Evolutionary conservation across 1,139 yeast genomes (phyloP).

Genomic region (Taphrina populina): DNA sequence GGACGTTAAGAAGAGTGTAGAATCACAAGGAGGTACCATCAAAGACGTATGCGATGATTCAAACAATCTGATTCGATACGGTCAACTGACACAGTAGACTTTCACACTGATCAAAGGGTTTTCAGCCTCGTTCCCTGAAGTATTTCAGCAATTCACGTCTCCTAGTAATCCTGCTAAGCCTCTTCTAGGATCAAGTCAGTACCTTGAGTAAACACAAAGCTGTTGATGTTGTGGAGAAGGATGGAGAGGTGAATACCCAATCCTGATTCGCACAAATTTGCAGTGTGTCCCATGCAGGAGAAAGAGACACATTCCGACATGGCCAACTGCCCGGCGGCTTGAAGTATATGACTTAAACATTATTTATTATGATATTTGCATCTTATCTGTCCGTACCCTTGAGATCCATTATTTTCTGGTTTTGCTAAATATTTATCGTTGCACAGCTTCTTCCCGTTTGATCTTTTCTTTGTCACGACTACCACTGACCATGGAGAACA

Average conservation of each 20-base stretch:
- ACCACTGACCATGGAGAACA: conserved; percentile 31
- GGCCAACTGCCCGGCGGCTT: too few relatives aligned
- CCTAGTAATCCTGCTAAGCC: background rate
- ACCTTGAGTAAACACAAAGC: conserved; percentile 29
- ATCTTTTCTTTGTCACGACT: conserved; percentile 19
- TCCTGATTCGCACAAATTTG: too few relatives aligned
- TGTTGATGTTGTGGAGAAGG: conserved; percentile 28
- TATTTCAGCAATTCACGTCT: background rate
- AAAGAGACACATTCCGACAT: background rate
- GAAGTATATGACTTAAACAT: too few relatives aligned
- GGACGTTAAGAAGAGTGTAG: conserved; percentile 25
- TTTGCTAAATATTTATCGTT: background rate
- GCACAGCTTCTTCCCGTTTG: background rate
- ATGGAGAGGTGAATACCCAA: conserved; percentile 28
- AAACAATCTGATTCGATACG: too few relatives aligned
- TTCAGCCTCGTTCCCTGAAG: conserved; percentile 24
- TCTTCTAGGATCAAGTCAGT: conserved; percentile 17
- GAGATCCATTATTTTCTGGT: background rate
- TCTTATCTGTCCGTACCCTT: background rate
- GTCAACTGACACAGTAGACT: background rate
- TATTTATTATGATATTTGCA: background rate
- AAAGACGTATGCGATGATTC: conserved; percentile 26
- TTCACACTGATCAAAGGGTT: conserved; percentile 30
- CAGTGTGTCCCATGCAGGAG: too few relatives aligned
- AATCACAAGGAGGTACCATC: conserved; percentile 28